These are phyloP conservation scores for Vanrija pseudolonga DNA, from an alignment of 1,284 basidiomycete genomes.

Conservation along the genomic window DNA sequence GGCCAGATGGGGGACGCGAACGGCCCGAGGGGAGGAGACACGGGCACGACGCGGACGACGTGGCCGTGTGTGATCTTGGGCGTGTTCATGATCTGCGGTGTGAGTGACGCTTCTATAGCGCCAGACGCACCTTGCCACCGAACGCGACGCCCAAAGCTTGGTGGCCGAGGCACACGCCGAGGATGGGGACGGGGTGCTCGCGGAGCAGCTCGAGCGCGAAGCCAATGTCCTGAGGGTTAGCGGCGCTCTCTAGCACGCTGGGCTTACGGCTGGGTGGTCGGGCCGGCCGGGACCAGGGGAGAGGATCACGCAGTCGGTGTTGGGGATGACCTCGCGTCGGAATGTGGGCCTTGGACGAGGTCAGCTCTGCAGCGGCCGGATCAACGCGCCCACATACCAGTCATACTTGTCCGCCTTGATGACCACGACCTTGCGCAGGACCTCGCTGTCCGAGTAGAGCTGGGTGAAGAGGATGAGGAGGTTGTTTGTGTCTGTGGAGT, in stretches of 20 bases:
- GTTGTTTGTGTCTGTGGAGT: constrained; percentile 47
- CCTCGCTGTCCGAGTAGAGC: constrained; percentile 43
- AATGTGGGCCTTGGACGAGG: constrained; percentile 39
- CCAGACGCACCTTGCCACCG: constrained; percentile 59
- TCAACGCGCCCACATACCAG: constrained; percentile 29
- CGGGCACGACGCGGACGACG: constrained; percentile 58
- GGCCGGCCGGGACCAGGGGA: constrained; percentile 50
- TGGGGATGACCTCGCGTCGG: constrained; percentile 34
- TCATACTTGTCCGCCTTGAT: constrained; percentile 47
- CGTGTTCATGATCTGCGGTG: constrained; percentile 44
- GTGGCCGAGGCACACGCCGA: constrained; percentile 77
- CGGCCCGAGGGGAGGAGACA: constrained; percentile 24
- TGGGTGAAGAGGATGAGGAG: constrained; percentile 48
- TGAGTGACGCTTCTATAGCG: not conserved
- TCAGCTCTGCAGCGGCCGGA: not conserved
- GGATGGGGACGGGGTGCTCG: constrained; percentile 39
- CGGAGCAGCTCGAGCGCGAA: constrained; percentile 45
- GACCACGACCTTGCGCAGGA: constrained; percentile 47
- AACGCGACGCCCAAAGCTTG: constrained; percentile 80
- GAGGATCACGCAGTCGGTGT: constrained; percentile 49
- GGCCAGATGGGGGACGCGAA: constrained; percentile 34
- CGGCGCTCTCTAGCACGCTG: not conserved
- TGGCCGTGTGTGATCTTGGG: constrained; percentile 64
- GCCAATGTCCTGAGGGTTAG: constrained; percentile 42
- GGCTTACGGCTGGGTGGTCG: constrained; percentile 37